Percentiles rank a stretch among this genome's conserved stretches.
Evolutionary conservation across 148 eudicot genomes (phyloP).

Genomic region (Fagopyrum homotropicum): DNA sequence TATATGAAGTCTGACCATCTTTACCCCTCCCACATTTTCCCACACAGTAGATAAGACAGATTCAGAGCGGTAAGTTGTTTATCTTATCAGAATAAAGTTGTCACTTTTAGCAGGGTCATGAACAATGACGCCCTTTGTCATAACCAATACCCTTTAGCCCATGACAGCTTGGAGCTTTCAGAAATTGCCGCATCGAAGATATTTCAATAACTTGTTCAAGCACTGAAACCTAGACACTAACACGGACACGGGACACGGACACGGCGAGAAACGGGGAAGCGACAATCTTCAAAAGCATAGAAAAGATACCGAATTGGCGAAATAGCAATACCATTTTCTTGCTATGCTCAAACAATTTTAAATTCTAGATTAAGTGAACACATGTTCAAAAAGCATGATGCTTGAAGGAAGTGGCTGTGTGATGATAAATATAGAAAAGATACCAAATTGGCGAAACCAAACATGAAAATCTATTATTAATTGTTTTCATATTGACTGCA

Average conservation of each 20-base stretch:
- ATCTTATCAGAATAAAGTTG: neutral
- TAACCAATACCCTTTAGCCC: neutral
- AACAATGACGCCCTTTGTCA: neutral
- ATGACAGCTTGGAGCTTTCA: neutral
- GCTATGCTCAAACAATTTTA: neutral
- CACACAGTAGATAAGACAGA: neutral
- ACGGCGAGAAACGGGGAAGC: no score
- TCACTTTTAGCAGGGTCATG: neutral
- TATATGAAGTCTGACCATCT: neutral
- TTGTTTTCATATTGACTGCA: neutral
- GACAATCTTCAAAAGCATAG: no score
- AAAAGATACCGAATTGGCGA: no score
- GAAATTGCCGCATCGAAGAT: neutral
- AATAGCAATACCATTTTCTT: neutral
- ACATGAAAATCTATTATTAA: neutral
- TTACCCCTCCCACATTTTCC: conserved; percentile 3
- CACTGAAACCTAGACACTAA: no score
- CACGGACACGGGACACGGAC: no score
- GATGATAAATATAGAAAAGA: neutral
- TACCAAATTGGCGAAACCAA: neutral
- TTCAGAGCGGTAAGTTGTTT: neutral
- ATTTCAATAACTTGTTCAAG: neutral
- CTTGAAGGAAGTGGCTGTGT: neutral
- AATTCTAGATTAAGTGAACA: neutral
- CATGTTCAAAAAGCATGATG: neutral